Evolutionary conservation across 2,329 filamentous ascomycete species (phyloP).

Genomic region (Aspergillus piperis): DNA sequence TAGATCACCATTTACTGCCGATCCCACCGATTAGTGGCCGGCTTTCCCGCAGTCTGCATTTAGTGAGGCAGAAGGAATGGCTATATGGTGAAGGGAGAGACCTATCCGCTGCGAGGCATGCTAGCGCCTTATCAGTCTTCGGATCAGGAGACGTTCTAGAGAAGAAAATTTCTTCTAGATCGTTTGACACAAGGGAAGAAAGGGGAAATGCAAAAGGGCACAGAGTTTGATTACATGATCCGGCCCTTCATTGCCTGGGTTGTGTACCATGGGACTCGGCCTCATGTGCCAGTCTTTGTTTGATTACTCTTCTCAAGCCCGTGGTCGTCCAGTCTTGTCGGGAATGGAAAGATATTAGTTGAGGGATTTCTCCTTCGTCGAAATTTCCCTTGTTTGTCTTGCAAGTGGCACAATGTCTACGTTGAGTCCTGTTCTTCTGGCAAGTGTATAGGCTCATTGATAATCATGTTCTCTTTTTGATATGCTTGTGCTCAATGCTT

Average conservation of each 20-base stretch:
- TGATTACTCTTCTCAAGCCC: background rate
- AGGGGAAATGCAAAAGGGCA: background rate
- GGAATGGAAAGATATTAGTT: background rate
- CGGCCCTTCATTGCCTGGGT: background rate
- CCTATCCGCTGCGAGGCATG: background rate
- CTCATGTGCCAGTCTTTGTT: background rate
- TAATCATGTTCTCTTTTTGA: background rate
- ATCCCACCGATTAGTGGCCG: background rate
- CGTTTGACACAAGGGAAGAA: background rate
- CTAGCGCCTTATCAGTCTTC: constrained; percentile 1
- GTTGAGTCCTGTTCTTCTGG: background rate
- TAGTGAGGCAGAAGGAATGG: background rate
- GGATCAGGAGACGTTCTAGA: background rate
- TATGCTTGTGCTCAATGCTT: background rate
- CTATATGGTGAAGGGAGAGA: background rate
- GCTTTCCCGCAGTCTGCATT: background rate
- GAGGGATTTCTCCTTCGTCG: background rate
- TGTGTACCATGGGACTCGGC: background rate
- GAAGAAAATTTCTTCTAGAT: background rate
- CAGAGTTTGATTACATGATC: constrained; percentile 2
- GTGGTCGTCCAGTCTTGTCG: background rate
- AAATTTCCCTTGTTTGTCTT: background rate
- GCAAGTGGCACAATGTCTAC: background rate
- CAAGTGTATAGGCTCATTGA: background rate
- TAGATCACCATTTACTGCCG: background rate